These are phyloP conservation scores for Cordyceps pruinosa DNA, from an alignment of 2,329 filamentous ascomycete species.

Conservation along the genomic window DNA sequence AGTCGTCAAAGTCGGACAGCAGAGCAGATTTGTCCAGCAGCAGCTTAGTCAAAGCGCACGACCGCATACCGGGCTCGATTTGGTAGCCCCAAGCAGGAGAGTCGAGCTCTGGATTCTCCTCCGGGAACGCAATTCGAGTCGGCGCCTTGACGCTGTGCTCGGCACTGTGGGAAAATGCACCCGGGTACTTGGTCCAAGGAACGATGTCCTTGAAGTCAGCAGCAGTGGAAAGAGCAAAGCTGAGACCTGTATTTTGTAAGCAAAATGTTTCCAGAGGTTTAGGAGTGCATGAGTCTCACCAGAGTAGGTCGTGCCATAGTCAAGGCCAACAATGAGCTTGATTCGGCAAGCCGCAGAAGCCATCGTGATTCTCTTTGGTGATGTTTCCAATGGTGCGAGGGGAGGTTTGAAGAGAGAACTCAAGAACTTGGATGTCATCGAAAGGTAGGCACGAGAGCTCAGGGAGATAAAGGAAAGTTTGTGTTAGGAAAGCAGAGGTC, in stretches of 20 bases:
- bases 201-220: constrained; percentile 15
- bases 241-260: constrained; percentile 1
- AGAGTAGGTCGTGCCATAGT: constrained; percentile 18
- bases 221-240: constrained; percentile 16
- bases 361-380: background rate
- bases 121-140: constrained; percentile 12
- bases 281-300: background rate
- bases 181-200: constrained; percentile 17
- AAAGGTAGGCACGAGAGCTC: too few species aligned
- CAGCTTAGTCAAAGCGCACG: background rate
- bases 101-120: constrained; percentile 14
- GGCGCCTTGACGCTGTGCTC: constrained; percentile 18
- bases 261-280: too few species aligned
- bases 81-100: background rate
- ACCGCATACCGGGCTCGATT: background rate
- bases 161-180: constrained; percentile 11
- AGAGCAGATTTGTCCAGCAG: background rate
- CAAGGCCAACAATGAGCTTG: constrained; percentile 10
- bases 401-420: too few species aligned
- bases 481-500: too few species aligned
- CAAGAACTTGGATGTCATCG: too few species aligned
- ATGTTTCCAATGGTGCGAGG: too few species aligned
- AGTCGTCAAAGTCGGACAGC: background rate
- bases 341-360: background rate
- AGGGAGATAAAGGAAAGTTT: too few species aligned